Conservation (phyloP, 345 rosid genomes). For the Iberis pinnata region DNA sequence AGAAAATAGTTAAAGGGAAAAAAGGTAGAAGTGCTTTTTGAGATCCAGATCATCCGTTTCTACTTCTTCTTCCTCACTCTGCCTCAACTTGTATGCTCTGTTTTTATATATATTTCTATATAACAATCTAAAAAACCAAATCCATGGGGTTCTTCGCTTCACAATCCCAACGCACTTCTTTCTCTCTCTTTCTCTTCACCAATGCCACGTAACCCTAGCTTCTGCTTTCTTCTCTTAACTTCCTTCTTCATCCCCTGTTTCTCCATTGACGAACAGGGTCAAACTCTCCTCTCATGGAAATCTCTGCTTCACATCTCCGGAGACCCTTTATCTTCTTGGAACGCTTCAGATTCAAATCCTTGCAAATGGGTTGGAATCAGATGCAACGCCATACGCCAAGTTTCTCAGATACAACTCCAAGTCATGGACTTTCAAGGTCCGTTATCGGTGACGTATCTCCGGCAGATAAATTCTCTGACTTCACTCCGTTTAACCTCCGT, state of each 20-base stretch:
- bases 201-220: conserved; percentile 54
- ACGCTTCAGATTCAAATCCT: conserved; percentile 39
- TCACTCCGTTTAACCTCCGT: conserved; percentile 53
- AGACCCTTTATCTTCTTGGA: conserved; percentile 53
- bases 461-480: conserved; percentile 46
- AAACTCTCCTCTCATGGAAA: conserved; percentile 78
- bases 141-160: conserved; percentile 70
- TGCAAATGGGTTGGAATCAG: conserved; percentile 75
- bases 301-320: conserved; percentile 47
- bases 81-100: conserved; percentile 19
- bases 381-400: conserved; percentile 57
- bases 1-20: conserved; percentile 17
- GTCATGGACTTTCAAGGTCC: conserved; percentile 58
- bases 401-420: conserved; percentile 51
- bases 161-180: conserved; percentile 55
- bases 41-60: conserved; percentile 68
- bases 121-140: conserved; percentile 45
- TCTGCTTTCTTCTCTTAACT: conserved; percentile 40
- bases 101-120: conserved; percentile 44
- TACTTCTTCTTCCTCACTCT: conserved; percentile 2
- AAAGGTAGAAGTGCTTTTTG: conserved; percentile 36
- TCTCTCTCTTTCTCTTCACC: conserved; percentile 26
- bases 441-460: conserved; percentile 54
- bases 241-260: conserved; percentile 40
- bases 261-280: conserved; percentile 62